phyloP scores from a whole-genome alignment of 768 basidiomycete species.

The Agaricus sinodeliciosus region DNA sequence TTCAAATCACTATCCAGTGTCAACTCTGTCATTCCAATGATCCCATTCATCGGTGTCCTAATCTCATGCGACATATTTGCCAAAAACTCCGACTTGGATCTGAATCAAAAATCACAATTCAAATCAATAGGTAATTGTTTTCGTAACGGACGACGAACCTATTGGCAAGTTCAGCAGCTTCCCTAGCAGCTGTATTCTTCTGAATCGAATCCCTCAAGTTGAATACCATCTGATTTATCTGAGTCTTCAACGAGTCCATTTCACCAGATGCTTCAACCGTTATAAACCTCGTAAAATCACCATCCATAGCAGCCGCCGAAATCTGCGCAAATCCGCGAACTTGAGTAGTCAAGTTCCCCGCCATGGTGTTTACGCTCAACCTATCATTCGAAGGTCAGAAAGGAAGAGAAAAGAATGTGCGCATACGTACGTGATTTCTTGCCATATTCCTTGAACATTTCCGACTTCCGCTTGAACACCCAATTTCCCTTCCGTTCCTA shows the following conservation, averaged over 20 bases:
- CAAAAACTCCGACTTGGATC: constrained; percentile 92
- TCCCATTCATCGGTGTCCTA: constrained; percentile 99
- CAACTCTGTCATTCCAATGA: constrained; percentile 99
- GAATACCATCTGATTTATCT: constrained; percentile 99
- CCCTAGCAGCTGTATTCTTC: constrained; percentile 96
- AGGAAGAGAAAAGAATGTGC: background rate
- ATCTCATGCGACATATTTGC: constrained; percentile 99
- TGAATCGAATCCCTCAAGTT: constrained; percentile 94
- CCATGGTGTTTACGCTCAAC: constrained; percentile 97
- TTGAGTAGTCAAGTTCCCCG: constrained; percentile 92
- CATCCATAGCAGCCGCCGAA: constrained; percentile 96
- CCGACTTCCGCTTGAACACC: constrained; percentile 97
- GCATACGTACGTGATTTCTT: constrained; percentile 85
- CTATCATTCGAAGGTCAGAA: constrained; percentile 28
- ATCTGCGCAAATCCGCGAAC: constrained; percentile 99
- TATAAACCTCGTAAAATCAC: constrained; percentile 98
- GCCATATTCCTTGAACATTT: constrained; percentile 97
- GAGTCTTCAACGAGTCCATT: constrained; percentile 99
- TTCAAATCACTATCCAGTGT: constrained; percentile 96
- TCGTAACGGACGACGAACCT: constrained; percentile 24
- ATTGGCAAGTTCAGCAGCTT: constrained; percentile 97
- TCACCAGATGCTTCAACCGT: constrained; percentile 98
- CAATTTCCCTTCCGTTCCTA: constrained; percentile 97
- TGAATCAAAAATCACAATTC: too few species aligned
- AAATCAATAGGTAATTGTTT: too few species aligned